Base-by-base conservation (phyloP, 2,329 filamentous ascomycete genomes). In the Ophiostoma populinum region DNA sequence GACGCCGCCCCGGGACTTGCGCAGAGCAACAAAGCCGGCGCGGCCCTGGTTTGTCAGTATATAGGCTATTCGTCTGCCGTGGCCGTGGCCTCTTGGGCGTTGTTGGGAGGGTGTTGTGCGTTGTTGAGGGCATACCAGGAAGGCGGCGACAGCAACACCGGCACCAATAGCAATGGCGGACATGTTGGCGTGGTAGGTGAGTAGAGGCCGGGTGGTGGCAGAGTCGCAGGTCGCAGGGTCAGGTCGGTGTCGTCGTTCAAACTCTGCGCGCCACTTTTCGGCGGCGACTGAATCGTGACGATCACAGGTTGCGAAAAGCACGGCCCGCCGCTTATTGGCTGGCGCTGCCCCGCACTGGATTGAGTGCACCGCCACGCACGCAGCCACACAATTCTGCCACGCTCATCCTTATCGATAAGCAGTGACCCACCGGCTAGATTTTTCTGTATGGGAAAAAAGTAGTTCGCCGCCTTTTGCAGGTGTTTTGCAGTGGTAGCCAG, bases 11-110 rank as follows among this genome's bases (percentile, higher is more conserved):
- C 80, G 70, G 40, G 79, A 92, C 49, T 82, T 74, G 43, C 86
- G 75, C 56, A 86, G 71, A 47, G 90, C 90, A 49, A 95, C 80
- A 25, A 92, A 70, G 49, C 86, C 87, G 41, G 90, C 87, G 52
- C 90, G 82, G 45, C 90, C 87, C 85, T 94, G 33, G 39, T 47
- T 39, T 47, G 34, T 42, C 39, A 40, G 32, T 31, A 37, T 32
- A 25, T 19, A n/a, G n/a, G n/a, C n/a, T n/a, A n/a, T n/a, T n/a
- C n/a, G n/a, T n/a, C n/a, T n/a, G n/a, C n/a, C n/a, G n/a, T n/a
- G n/a, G n/a, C n/a, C n/a, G n/a, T n/a, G n/a, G n/a, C n/a, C n/a
- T n/a, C n/a, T n/a, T n/a, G n/a, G n/a, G n/a, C n/a, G n/a, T n/a
- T n/a, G n/a, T n/a, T n/a, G n/a, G n/a, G n/a, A n/a, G n/a, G n/a